Conservation (phyloP, 129 eudicot genomes). For the Helianthus tuberosus region DNA sequence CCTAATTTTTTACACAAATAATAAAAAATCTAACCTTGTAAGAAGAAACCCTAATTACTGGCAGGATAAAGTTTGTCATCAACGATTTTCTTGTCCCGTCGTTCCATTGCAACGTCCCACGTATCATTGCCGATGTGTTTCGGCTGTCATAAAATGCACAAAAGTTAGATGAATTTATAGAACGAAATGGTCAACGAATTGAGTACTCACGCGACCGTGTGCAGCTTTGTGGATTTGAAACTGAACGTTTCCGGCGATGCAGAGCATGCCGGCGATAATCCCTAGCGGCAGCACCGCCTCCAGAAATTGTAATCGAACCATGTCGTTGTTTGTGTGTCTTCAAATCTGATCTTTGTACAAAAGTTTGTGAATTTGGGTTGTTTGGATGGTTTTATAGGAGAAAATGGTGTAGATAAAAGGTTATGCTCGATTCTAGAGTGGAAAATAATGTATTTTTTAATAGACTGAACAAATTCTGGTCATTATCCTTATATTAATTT, state of each 20-base stretch:
- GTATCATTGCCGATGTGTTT: slow-evolving; percentile 95
- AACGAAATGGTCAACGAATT: slow-evolving; percentile 7
- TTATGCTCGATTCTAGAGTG: too few relatives aligned
- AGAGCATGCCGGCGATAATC: slow-evolving; percentile 93
- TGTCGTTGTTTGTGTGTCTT: background rate
- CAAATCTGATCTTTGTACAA: background rate
- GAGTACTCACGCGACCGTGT: slow-evolving; percentile 74
- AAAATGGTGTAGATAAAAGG: too few relatives aligned
- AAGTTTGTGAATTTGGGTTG: background rate
- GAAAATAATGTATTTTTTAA: too few relatives aligned
- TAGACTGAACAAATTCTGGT: too few relatives aligned
- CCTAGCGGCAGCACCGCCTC: slow-evolving; percentile 93
- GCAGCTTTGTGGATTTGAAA: slow-evolving; percentile 88
- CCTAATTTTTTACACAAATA: background rate
- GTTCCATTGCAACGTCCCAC: slow-evolving; percentile 98
- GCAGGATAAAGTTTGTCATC: slow-evolving; percentile 53
- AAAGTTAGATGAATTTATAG: background rate
- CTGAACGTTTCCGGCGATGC: slow-evolving; percentile 87
- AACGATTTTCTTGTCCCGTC: slow-evolving; percentile 85
- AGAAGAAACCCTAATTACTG: slow-evolving; percentile 18
- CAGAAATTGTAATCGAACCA: slow-evolving; percentile 68
- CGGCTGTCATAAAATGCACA: slow-evolving; percentile 47
- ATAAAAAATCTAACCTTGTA: slow-evolving; percentile 5
- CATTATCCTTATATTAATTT: too few relatives aligned
- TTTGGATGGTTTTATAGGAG: background rate